Base-by-base conservation (phyloP, 768 basidiomycete genomes). In the Amanita brunnescens region DNA sequence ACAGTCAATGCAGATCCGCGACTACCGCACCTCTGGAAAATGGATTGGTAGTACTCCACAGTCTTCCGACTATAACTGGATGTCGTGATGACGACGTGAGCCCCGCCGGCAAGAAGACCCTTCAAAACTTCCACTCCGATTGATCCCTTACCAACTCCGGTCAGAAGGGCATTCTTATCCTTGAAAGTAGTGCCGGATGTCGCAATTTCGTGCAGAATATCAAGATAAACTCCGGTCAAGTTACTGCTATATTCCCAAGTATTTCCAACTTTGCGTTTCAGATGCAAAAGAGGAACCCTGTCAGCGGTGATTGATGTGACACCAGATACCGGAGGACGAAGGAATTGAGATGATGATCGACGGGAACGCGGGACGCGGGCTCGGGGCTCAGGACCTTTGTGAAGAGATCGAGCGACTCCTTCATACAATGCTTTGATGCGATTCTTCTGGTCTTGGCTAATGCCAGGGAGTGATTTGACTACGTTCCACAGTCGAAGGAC, bases 191-290 rank as follows among this genome's bases (percentile, higher is more conserved):
- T 97, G 10, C 96, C 96, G 4, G 95, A 92, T 0, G 96, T 97
- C 5, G 96, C 96, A 59, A 99, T 98, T 69, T 99, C 96, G 63
- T 94, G 91, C 30, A 99, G 76, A 58, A 99, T 87, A 62, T 99
- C 96, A 57, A 99, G 81, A 68, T 99, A 97, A 20, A 91, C 88
- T 49, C 90, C 81, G 8, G 95, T 98, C 49, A 99, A 74, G 69
- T 98, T 98, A 70, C 88, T 91, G 61, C 90, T 93, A 72, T 98
- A 99, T 63, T 95, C 91, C 93, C 95, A 98, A 60, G 78, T 85
- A 14, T 79, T 80, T 33, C 95, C 96, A 29, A 95, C 90, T 72
- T 93, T 96, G 66, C 96, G 85, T 76, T 98, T 98, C 57, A 99
- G 73, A 65, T 98, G 94, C 14, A 99, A 80, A 32, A 98, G 81